Base-by-base conservation (phyloP, 2,329 filamentous ascomycete genomes). In the Zopfia rhizophila region DNA sequence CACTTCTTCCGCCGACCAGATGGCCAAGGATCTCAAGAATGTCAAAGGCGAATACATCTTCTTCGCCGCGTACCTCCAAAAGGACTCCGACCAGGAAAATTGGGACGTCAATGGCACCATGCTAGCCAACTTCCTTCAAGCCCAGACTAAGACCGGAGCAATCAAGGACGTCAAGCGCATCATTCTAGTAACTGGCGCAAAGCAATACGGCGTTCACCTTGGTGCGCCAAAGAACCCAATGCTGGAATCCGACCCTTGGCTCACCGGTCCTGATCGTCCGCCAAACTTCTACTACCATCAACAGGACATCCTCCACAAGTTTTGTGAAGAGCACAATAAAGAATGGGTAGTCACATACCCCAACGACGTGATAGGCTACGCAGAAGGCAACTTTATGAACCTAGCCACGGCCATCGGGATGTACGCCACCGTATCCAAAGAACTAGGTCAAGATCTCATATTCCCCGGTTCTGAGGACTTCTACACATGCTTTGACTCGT, bases 181-280 rank as follows among this genome's bases (percentile, higher is more conserved):
- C 44, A 60, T 81, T 16, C 67, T 82, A 7, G 75, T 78, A 5
- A 76, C 72, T 0, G 79, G 79, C 1, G 61, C 70, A 24, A 82
- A 82, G 55, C 78, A 83, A 40, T 82, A 82, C 54, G 77, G 78
- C 17, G 76, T 82, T 3, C 80, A 82, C 49, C 69, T 81, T 2
- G 78, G 79, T 7, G 67, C 65, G 7, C 60, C 68, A 11, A 80
- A 80, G 48, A 72, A 74, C 48, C 79, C 78, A 1, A 73, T 81
- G 68, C 54, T 70, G 8, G 78, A 82, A 55, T 63, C 69, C 11
- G 77, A 79, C 42, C 72, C 73, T 1, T 75, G 73, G 71, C 63
- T 80, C 3, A 70, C 72, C 7, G 68, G 66, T 2, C 38, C 38
- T 3, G 63, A 68, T 10, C 54, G 63, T 22, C 73, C 55, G 12